phyloP scores from a whole-genome alignment of 2,329 filamentous ascomycete genomes.

The Nigrospora oryzae region DNA sequence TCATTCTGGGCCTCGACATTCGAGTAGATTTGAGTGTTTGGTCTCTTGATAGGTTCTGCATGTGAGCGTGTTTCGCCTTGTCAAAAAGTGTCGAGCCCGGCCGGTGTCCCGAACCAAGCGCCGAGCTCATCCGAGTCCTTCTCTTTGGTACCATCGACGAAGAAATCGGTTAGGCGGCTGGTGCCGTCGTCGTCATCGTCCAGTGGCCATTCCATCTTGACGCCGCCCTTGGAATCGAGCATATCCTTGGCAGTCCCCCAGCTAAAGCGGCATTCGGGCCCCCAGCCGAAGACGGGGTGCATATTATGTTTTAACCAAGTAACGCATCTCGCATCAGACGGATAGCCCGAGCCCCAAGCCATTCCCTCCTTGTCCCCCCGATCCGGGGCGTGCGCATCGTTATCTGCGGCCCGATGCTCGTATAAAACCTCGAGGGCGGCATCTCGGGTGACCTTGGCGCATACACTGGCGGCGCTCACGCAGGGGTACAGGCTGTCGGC shows the following conservation, averaged over 20 bases:
- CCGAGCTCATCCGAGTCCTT: constrained; percentile 58
- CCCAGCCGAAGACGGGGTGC: constrained; percentile 94
- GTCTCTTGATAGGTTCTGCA: neutral
- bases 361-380: constrained; percentile 28
- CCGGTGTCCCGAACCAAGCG: constrained; percentile 74
- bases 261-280: constrained; percentile 83
- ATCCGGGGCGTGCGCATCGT: constrained; percentile 8
- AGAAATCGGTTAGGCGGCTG: constrained; percentile 69
- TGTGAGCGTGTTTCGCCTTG: no score
- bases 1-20: no score
- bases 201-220: constrained; percentile 76
- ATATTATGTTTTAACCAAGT: constrained; percentile 79
- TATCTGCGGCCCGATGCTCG: constrained; percentile 33
- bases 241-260: constrained; percentile 95
- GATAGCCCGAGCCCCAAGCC: constrained; percentile 88
- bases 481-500: constrained; percentile 88
- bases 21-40: neutral
- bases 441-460: constrained; percentile 92
- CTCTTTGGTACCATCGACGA: constrained; percentile 35
- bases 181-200: constrained; percentile 63
- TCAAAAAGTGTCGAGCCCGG: constrained; percentile 63
- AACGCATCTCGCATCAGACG: constrained; percentile 74
- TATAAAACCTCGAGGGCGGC: constrained; percentile 78
- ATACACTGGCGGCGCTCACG: constrained; percentile 88
- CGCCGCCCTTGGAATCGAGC: constrained; percentile 66